phyloP scores from a whole-genome alignment of 2,329 filamentous ascomycete species.

The Fusarium anthophilum region DNA sequence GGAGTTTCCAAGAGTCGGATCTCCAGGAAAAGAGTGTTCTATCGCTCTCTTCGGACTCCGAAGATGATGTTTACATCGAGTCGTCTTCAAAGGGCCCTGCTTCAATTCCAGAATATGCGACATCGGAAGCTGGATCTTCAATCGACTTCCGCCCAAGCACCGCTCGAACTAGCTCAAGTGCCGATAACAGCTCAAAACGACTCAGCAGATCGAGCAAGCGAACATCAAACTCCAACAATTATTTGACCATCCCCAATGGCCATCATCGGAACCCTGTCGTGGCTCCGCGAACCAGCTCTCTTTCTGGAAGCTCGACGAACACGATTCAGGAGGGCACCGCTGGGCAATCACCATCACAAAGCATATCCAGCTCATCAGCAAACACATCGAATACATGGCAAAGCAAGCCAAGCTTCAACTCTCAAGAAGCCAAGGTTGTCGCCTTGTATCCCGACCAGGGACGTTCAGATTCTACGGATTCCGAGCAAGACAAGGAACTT shows the following conservation, averaged over 20 bases:
- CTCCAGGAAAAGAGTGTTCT: constrained; percentile 65
- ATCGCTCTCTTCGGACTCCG: constrained; percentile 67
- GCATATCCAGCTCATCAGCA: constrained; percentile 52
- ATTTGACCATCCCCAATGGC: constrained; percentile 52
- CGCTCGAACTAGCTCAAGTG: constrained; percentile 37
- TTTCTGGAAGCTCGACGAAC: constrained; percentile 39
- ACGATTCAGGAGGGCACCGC: constrained; percentile 37
- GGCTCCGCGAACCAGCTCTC: constrained; percentile 38
- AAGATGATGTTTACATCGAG: constrained; percentile 51
- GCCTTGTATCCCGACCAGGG: constrained; percentile 48
- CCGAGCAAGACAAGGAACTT: constrained; percentile 24
- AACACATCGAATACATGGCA: constrained; percentile 48
- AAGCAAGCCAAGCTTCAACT: constrained; percentile 43
- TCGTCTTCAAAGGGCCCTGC: constrained; percentile 37
- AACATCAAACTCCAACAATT: constrained; percentile 54
- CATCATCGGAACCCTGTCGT: constrained; percentile 24
- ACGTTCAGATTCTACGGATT: constrained; percentile 37
- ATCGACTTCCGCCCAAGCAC: constrained; percentile 35
- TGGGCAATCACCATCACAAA: constrained; percentile 39
- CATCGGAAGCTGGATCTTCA: constrained; percentile 38
- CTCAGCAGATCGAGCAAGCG: constrained; percentile 50
- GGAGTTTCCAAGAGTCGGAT: constrained; percentile 60
- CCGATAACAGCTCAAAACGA: constrained; percentile 38
- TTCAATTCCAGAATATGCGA: constrained; percentile 40
- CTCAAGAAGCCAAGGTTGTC: constrained; percentile 54